phyloP scores from a whole-genome alignment of 108 stramenopile genomes.

The Skeletonema costatum region DNA sequence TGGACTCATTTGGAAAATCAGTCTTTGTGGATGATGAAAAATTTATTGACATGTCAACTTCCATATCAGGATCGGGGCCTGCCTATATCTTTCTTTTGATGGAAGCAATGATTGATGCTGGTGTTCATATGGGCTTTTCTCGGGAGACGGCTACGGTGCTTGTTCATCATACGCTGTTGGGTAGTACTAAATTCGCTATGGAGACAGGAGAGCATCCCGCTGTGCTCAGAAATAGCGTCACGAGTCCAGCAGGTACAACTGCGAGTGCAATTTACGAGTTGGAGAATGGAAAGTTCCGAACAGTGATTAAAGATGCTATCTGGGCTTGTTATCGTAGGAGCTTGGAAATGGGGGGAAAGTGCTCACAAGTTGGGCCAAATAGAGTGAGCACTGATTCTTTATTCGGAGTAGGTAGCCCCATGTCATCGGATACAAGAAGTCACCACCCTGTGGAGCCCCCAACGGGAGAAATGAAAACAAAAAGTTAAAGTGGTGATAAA shows the following conservation, averaged over 20 bases:
- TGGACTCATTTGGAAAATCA: constrained; percentile 77
- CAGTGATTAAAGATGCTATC: constrained; percentile 88
- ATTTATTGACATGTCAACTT: constrained; percentile 92
- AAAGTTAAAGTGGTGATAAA: not conserved
- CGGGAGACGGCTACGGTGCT: constrained; percentile 78
- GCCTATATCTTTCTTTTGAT: constrained; percentile 93
- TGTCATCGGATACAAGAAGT: not conserved
- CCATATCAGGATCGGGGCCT: constrained; percentile 88
- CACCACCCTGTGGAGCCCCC: constrained; percentile 46
- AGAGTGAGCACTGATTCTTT: not conserved
- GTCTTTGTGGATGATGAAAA: constrained; percentile 90
- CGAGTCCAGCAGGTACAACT: constrained; percentile 94
- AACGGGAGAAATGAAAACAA: constrained; percentile 32
- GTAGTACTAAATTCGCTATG: constrained; percentile 87
- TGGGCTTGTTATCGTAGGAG: constrained; percentile 88
- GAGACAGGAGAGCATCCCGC: constrained; percentile 71
- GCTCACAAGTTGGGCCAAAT: constrained; percentile 30
- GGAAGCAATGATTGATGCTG: constrained; percentile 95
- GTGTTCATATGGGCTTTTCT: constrained; percentile 92
- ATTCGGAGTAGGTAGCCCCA: not conserved
- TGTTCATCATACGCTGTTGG: constrained; percentile 77
- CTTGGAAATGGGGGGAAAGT: constrained; percentile 79
- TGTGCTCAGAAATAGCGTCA: constrained; percentile 87
- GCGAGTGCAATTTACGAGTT: constrained; percentile 91
- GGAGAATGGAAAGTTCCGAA: constrained; percentile 91